These are phyloP conservation scores for Cladophialophora exuberans DNA, from an alignment of 2,329 filamentous ascomycete genomes.

Conservation along the genomic window DNA sequence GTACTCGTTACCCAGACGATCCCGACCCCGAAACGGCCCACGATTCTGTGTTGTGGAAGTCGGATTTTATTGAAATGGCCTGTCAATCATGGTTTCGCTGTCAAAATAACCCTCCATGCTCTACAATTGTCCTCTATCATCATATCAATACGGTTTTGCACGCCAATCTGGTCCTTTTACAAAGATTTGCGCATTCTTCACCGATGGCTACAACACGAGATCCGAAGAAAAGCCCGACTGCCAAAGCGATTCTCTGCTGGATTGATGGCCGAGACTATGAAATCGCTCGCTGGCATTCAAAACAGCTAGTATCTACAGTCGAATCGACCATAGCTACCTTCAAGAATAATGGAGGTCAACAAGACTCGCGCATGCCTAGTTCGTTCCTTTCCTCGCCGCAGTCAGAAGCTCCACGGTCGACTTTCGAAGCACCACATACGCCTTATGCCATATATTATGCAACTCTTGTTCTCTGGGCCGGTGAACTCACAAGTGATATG, in stretches of 20 bases:
- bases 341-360: not conserved
- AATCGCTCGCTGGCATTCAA: conserved; percentile 20
- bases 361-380: not conserved
- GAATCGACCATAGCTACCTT: conserved; percentile 9
- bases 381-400: not conserved
- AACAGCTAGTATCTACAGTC: conserved; percentile 14
- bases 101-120: not conserved
- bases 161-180: conserved; percentile 19
- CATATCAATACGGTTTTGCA: conserved; percentile 24
- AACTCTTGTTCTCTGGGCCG: conserved; percentile 19
- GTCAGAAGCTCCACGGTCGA: conserved; percentile 11
- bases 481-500: not conserved
- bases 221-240: conserved; percentile 15
- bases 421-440: conserved; percentile 20
- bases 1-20: not conserved
- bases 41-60: not conserved
- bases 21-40: not conserved
- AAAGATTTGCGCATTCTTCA: conserved; percentile 20
- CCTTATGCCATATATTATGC: conserved; percentile 21
- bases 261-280: conserved; percentile 12
- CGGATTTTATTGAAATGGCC: conserved; percentile 14
- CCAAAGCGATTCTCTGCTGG: conserved; percentile 15
- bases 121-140: conserved; percentile 15
- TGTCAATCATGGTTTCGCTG: conserved; percentile 19
- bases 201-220: conserved; percentile 18